A percentile compares a stretch with the other conserved stretches of the same genome.
Conservation (phyloP, 1,284 basidiomycete species). For the Ustilago loliicola region DNA sequence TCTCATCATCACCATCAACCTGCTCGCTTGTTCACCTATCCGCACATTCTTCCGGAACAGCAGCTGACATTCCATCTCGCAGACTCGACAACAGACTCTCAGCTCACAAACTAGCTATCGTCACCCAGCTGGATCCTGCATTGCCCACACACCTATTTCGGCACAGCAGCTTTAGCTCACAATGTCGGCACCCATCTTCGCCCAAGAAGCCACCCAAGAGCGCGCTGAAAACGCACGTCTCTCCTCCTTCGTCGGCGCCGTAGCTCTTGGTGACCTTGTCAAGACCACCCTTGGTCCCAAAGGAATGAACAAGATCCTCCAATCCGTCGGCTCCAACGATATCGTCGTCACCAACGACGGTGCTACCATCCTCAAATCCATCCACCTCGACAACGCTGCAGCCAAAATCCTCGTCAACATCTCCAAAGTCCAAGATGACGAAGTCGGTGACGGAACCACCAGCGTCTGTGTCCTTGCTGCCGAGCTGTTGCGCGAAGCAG, state of each 20-base stretch:
- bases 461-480: slow-evolving; percentile 92
- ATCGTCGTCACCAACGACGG: slow-evolving; percentile 99
- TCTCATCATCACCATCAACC: neutral
- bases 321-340: slow-evolving; percentile 89
- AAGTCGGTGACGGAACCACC: slow-evolving; percentile 98
- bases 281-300: slow-evolving; percentile 98
- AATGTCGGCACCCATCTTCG: slow-evolving; percentile 70
- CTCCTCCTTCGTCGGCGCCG: slow-evolving; percentile 95
- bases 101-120: too few relatives aligned
- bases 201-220: slow-evolving; percentile 86
- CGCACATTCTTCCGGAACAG: neutral
- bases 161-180: neutral
- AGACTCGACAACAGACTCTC: too few relatives aligned
- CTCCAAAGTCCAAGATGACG: slow-evolving; percentile 99
- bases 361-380: slow-evolving; percentile 96
- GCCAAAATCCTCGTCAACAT: slow-evolving; percentile 99
- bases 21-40: neutral
- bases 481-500: slow-evolving; percentile 92
- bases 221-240: slow-evolving; percentile 97
- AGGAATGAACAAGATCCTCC: slow-evolving; percentile 93
- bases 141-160: neutral
- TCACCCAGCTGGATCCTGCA: neutral
- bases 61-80: neutral
- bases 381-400: slow-evolving; percentile 97
- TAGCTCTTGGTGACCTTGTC: slow-evolving; percentile 95